Percentiles rank a stretch among this genome's conserved stretches.
Conservation (phyloP, 345 rosid species). For the Aquilaria malaccensis region DNA sequence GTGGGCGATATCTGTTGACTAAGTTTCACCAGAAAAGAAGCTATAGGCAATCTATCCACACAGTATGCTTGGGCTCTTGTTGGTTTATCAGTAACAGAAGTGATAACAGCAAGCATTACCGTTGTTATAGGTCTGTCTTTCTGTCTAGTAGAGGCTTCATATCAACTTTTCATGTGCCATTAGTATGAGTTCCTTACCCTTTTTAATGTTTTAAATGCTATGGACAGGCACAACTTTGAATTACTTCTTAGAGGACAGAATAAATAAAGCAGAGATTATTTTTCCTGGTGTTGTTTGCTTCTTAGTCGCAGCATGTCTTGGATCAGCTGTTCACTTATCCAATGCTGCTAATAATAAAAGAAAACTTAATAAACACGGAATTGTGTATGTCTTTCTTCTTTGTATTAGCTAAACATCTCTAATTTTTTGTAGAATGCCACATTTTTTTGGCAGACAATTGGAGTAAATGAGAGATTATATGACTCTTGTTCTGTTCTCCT, state of each 20-base stretch:
- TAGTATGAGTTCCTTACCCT: not conserved
- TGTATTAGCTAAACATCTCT: not conserved
- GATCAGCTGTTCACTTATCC: constrained; percentile 70
- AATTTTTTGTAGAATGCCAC: constrained; percentile 3
- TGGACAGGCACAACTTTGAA: constrained; percentile 63
- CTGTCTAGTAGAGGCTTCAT: too few relatives aligned
- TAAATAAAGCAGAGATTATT: constrained; percentile 65
- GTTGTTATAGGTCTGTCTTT: constrained; percentile 57
- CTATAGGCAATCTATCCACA: constrained; percentile 68
- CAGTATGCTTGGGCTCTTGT: constrained; percentile 83
- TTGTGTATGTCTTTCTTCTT: constrained; percentile 15
- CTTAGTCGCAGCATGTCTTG: constrained; percentile 75
- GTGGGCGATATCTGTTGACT: too few relatives aligned
- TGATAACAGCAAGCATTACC: constrained; percentile 57
- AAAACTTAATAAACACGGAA: constrained; percentile 32
- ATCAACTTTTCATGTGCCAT: not conserved
- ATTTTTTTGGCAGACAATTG: not conserved
- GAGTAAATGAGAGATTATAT: not conserved
- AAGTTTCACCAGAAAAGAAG: too few relatives aligned
- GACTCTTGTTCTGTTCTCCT: not conserved
- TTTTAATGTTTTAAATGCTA: constrained; percentile 2
- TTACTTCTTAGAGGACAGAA: constrained; percentile 66
- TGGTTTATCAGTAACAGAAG: constrained; percentile 63
- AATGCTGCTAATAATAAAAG: constrained; percentile 65
- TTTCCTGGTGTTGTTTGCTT: constrained; percentile 84